Conservation (phyloP, 805 yeast genomes). For the Priceomyces haplophilus region DNA sequence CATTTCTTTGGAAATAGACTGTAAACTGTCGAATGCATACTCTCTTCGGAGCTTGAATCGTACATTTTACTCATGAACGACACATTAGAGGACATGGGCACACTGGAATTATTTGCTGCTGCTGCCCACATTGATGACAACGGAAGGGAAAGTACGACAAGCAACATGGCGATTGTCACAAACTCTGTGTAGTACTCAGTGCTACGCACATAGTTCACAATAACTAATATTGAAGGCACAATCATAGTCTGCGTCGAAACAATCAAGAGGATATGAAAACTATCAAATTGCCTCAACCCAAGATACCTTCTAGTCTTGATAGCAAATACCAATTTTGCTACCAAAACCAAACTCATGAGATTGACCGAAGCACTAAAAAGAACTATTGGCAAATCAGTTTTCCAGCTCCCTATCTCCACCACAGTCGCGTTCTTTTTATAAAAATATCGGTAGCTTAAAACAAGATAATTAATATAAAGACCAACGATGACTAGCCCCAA, state of each 20-base stretch:
- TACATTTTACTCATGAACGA: conserved; percentile 8
- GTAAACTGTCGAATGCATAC: neutral
- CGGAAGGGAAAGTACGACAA: conserved; percentile 74
- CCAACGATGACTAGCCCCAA: conserved; percentile 56
- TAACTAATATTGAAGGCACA: conserved; percentile 67
- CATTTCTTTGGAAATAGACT: conserved; percentile 13
- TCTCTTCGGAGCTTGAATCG: conserved; percentile 2
- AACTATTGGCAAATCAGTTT: conserved; percentile 53
- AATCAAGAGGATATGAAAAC: conserved; percentile 74
- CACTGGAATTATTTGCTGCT: conserved; percentile 49
- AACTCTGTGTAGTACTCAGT: conserved; percentile 35
- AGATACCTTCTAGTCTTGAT: conserved; percentile 67
- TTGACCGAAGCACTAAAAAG: conserved; percentile 68
- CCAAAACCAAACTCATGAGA: conserved; percentile 56
- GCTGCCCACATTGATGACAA: conserved; percentile 88
- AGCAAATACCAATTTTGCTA: conserved; percentile 65
- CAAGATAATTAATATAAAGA: conserved; percentile 54
- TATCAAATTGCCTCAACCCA: conserved; percentile 81
- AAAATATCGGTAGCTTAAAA: conserved; percentile 35
- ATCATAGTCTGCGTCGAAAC: conserved; percentile 82
- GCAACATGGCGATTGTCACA: conserved; percentile 52
- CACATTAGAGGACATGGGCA: conserved; percentile 17
- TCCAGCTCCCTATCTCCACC: conserved; percentile 24
- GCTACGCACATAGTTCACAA: conserved; percentile 43
- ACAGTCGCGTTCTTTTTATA: conserved; percentile 1